Evolutionary conservation across 2,329 filamentous ascomycete genomes (phyloP), one percentile per base, ranked within the genome.

Genomic region (Alternaria burnsii): DNA sequence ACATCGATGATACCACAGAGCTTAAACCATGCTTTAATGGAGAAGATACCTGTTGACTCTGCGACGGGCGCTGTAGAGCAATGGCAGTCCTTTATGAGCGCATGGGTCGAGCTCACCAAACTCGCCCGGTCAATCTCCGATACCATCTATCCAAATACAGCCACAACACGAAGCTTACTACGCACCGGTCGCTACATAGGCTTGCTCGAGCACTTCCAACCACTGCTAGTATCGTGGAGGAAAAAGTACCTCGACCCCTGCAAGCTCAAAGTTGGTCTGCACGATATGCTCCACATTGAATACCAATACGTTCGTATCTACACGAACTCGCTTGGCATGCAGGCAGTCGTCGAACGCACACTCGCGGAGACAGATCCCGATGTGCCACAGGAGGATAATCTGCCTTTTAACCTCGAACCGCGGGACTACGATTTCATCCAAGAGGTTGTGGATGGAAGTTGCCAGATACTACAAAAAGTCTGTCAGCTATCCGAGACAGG

Each of bases 311-410:
- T 80, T 2, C 70, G 79, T 2, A 78, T 81, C 16, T 82, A 81
- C 54, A 79, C 79, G 40, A 82, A 82, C 47, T 81, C 80, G 0
- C 79, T 87, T 6, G 84, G 84, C 3, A 84, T 87, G 73, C 85
- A 87, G 70, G 85, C 85, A 3, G 82, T 87, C 3, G 84, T 86
- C 3, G 85, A 87, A 59, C 82, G 84, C n/a, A 82, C 81, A 1
- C 74, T 84, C n/a, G 74, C 75, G 7, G 76, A 78, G 52, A 72
- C 74, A 22, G 76, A 79, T 61, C 73, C 74, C 5, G 74, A 77
- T 12, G 72, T 71, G 1, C 71, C 72, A 40, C 82, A 72, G 56
- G 75, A 77, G 41, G 74, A 78, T 10, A 73, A 82, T 38, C 69
- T 82, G 11, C 72, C 80, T 12, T 76, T 83, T 65, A 78, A 79